Conservation (phyloP, 345 rosid species). For the Noccaea caerulescens region DNA sequence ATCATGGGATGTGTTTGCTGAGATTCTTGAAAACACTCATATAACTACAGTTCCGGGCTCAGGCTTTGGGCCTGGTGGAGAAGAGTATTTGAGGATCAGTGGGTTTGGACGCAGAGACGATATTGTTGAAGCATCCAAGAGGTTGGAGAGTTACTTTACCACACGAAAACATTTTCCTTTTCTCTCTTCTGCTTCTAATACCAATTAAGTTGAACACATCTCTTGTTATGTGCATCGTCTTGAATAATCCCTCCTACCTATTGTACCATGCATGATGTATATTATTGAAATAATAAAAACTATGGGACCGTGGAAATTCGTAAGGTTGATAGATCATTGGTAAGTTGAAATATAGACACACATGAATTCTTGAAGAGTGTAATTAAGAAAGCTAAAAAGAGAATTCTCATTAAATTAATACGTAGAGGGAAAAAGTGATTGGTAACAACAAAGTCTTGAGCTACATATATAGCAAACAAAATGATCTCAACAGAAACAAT, state of each 20-base stretch:
- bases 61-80: constrained; percentile 83
- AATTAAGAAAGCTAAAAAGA: not conserved
- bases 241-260: constrained; percentile 10
- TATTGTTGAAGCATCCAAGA: constrained; percentile 66
- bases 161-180: constrained; percentile 30
- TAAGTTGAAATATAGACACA: no score
- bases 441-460: constrained; percentile 9
- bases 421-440: constrained; percentile 5
- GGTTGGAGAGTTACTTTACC: constrained; percentile 45
- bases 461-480: not conserved
- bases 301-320: not conserved
- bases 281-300: constrained; percentile 31
- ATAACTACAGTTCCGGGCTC: constrained; percentile 75
- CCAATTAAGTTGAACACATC: constrained; percentile 10
- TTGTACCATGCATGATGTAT: constrained; percentile 22
- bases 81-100: constrained; percentile 71
- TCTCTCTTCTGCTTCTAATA: constrained; percentile 25
- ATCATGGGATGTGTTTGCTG: constrained; percentile 73
- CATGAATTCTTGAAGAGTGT: no score
- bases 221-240: constrained; percentile 6
- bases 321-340: no score
- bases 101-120: constrained; percentile 61
- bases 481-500: not conserved
- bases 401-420: constrained; percentile 4
- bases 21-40: constrained; percentile 73